Evolutionary conservation across 73 alveolate species (phyloP).

Genomic region (Paramecium sexaurelia): DNA sequence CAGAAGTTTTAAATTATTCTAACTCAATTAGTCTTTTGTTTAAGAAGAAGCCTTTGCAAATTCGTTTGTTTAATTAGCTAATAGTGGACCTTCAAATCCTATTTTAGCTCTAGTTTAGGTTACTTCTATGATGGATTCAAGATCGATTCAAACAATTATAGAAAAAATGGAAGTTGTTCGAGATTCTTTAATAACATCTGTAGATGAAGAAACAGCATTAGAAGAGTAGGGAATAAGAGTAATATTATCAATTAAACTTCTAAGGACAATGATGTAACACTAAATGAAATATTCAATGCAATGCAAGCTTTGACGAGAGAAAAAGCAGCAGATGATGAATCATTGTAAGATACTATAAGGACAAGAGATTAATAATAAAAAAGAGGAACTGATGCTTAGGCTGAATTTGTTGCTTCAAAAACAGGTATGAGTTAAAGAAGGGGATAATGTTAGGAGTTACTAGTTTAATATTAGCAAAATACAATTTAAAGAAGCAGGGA

Average conservation of each 20-base stretch:
- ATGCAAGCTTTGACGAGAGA: constrained; percentile 31
- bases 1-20: not conserved
- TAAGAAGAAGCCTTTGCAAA: constrained; percentile 54
- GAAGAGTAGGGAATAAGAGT: constrained; percentile 33
- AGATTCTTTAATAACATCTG: constrained; percentile 29
- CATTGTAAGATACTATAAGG: not conserved
- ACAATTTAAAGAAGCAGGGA: constrained; percentile 42
- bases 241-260: not conserved
- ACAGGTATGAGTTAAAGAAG: constrained; percentile 44
- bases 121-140: not conserved
- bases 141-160: constrained; percentile 21
- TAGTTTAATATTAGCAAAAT: constrained; percentile 46
- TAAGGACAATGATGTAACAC: constrained; percentile 44
- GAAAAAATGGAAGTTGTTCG: constrained; percentile 57
- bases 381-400: constrained; percentile 53
- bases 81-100: constrained; percentile 6
- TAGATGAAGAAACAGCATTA: constrained; percentile 37
- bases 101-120: constrained; percentile 21
- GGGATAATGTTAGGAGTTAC: constrained; percentile 37
- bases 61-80: constrained; percentile 11
- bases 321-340: constrained; percentile 44
- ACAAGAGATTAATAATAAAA: constrained; percentile 23
- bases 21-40: not conserved
- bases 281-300: constrained; percentile 52
- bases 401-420: constrained; percentile 42